Evolutionary conservation across 1,284 basidiomycete species (phyloP).

Genomic region (Agroathelia rolfsii): DNA sequence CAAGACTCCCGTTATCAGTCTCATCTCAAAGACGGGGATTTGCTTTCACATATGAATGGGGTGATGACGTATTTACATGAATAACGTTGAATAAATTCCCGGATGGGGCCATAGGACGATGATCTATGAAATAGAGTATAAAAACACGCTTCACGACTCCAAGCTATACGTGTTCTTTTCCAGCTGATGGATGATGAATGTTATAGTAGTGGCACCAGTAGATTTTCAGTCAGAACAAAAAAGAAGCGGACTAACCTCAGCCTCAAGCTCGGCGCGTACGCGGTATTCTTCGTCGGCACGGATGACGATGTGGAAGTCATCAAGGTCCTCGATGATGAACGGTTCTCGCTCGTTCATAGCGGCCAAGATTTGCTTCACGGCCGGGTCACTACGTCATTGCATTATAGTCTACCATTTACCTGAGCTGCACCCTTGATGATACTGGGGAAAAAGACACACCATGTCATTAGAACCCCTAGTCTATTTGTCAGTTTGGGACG

Average conservation of each 20-base stretch:
- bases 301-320: conserved; percentile 78
- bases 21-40: too few relatives aligned
- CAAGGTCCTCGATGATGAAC: conserved; percentile 83
- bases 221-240: conserved; percentile 10
- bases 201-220: neutral
- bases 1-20: too few relatives aligned
- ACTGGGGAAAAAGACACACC: conserved; percentile 32
- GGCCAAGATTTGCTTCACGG: conserved; percentile 83
- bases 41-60: too few relatives aligned
- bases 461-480: conserved; percentile 65
- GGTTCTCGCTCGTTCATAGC: conserved; percentile 69
- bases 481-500: conserved; percentile 4
- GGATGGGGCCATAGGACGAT: too few relatives aligned
- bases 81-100: too few relatives aligned
- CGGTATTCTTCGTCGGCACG: conserved; percentile 72
- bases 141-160: too few relatives aligned
- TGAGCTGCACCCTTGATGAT: neutral
- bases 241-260: conserved; percentile 46
- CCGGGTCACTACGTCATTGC: conserved; percentile 57
- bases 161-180: conserved; percentile 40
- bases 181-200: conserved; percentile 18
- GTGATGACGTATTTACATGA: too few relatives aligned
- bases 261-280: conserved; percentile 62
- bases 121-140: too few relatives aligned
- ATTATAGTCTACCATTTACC: conserved; percentile 5